Evolutionary conservation across 352 stramenopile species (phyloP).

Genomic region (Blastocystis sp.): DNA sequence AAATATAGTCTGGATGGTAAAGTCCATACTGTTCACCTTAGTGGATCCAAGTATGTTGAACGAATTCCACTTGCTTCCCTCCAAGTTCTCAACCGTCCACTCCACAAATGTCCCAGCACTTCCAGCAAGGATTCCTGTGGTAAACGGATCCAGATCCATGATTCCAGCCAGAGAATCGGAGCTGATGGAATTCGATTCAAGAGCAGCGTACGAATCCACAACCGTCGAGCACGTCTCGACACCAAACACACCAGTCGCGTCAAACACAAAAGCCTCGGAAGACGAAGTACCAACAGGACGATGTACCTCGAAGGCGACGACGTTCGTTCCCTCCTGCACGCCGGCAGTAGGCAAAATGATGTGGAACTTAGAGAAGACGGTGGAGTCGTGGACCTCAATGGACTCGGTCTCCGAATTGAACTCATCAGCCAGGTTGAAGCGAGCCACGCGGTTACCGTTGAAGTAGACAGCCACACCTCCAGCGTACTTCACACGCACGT

Average conservation of each 20-base stretch:
- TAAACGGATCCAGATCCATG: neutral
- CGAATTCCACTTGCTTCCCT: neutral
- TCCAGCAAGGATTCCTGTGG: neutral
- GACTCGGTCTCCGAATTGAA: neutral
- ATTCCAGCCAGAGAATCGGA: neutral
- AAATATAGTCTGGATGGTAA: neutral
- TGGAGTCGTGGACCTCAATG: neutral
- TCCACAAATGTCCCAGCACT: neutral
- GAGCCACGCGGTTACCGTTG: neutral
- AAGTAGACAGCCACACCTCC: neutral
- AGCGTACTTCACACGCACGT: neutral
- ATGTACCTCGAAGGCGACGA: neutral
- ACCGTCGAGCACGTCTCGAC: neutral
- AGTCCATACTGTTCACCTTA: neutral
- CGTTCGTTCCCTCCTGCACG: neutral
- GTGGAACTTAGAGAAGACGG: neutral
- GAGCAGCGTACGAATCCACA: neutral
- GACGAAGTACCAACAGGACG: neutral
- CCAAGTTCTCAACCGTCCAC: slow-evolving; percentile 8
- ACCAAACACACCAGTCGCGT: neutral
- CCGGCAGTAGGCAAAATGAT: neutral
- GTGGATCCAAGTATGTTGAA: neutral
- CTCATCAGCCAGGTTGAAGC: neutral
- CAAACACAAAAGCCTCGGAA: neutral
- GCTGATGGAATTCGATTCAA: neutral